A percentile compares a stretch with the other conserved stretches of the same genome.
phyloP scores from a whole-genome alignment of 2,329 filamentous ascomycete genomes.

The Exutisphaerella laricina region DNA sequence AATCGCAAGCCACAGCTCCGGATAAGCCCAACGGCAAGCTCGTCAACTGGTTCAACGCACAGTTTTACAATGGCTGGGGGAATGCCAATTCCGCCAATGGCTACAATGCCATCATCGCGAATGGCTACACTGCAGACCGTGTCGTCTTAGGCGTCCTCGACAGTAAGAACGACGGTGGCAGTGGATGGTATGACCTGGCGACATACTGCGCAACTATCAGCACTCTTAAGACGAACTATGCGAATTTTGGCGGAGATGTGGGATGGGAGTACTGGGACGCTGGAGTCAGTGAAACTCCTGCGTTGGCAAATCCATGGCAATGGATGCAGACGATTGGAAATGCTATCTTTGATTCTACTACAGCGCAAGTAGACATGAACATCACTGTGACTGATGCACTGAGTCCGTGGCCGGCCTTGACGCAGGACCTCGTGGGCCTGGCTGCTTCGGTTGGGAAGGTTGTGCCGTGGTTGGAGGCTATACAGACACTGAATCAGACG shows the following conservation, averaged over 20 bases:
- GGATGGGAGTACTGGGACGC: slow-evolving; percentile 32
- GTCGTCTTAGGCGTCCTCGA: slow-evolving; percentile 27
- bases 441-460: slow-evolving; percentile 6
- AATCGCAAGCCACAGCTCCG: slow-evolving; percentile 19
- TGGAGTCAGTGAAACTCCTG: slow-evolving; percentile 12
- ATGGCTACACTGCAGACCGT: slow-evolving; percentile 21
- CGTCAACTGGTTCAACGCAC: slow-evolving; percentile 29
- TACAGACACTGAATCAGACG: slow-evolving; percentile 24
- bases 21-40: slow-evolving; percentile 25
- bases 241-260: slow-evolving; percentile 24
- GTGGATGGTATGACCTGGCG: slow-evolving; percentile 22
- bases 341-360: slow-evolving; percentile 9
- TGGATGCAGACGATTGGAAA: slow-evolving; percentile 20
- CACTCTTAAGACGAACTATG: slow-evolving; percentile 21
- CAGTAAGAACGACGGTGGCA: slow-evolving; percentile 24
- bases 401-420: slow-evolving; percentile 19
- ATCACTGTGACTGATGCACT: slow-evolving; percentile 2
- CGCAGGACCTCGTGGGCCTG: slow-evolving; percentile 13
- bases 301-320: slow-evolving; percentile 15
- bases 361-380: slow-evolving; percentile 1
- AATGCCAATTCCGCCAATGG: slow-evolving; percentile 21
- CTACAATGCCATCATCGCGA: slow-evolving; percentile 26
- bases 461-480: slow-evolving; percentile 13
- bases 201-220: slow-evolving; percentile 20
- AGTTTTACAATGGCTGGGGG: slow-evolving; percentile 31